Evolutionary conservation across 345 rosid species (phyloP).

Genomic region (Lepidium aucheri): DNA sequence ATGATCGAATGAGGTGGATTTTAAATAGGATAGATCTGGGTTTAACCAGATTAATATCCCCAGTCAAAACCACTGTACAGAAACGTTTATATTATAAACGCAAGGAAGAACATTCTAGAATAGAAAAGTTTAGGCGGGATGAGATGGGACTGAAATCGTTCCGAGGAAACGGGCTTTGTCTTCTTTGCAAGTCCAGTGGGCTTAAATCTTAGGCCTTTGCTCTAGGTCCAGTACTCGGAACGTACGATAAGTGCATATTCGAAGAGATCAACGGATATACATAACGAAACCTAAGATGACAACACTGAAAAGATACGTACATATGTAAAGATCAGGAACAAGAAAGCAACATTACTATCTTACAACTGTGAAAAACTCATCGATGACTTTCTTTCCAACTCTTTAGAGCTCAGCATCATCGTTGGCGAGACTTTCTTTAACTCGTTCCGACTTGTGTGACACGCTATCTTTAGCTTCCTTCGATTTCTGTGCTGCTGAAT

Average conservation of each 20-base stretch:
- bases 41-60: too few species aligned
- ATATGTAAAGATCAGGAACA: background rate
- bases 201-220: too few species aligned
- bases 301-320: background rate
- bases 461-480: slow-evolving; percentile 25
- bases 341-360: background rate
- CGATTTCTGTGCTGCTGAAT: slow-evolving; percentile 18
- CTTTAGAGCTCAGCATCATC: slow-evolving; percentile 27
- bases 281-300: background rate
- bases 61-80: too few species aligned
- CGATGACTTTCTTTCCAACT: background rate
- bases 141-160: too few species aligned
- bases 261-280: background rate
- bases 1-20: too few species aligned
- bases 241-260: background rate
- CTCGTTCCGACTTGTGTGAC: slow-evolving; percentile 16
- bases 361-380: background rate
- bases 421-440: slow-evolving; percentile 16
- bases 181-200: too few species aligned
- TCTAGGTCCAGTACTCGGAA: background rate
- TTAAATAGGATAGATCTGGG: too few species aligned
- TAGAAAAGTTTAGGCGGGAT: too few species aligned
- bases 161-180: too few species aligned
- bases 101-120: too few species aligned
- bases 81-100: too few species aligned